These are phyloP conservation scores for Ustanciosporium gigantosporum DNA, from an alignment of 1,284 basidiomycete species.

Conservation along the genomic window DNA sequence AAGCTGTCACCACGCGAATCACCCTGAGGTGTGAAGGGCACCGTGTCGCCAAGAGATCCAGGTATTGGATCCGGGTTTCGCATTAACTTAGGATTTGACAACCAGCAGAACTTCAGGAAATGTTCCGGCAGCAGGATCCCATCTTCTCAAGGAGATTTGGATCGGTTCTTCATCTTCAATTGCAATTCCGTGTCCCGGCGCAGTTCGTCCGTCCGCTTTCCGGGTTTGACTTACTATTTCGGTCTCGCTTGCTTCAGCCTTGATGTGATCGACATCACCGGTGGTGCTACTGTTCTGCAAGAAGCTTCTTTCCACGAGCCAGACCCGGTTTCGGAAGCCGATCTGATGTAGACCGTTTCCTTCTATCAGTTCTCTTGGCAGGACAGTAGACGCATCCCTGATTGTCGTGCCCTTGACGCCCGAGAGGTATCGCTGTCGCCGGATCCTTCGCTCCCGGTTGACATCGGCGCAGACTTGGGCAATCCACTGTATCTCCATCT, in stretches of 20 bases:
- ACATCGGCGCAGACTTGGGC: constrained; percentile 31
- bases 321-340: constrained; percentile 56
- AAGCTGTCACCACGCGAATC: too few species aligned
- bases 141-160: constrained; percentile 28
- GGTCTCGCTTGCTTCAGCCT: neutral
- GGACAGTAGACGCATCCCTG: neutral
- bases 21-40: too few species aligned
- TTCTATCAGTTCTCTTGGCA: neutral
- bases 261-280: constrained; percentile 1
- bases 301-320: constrained; percentile 41
- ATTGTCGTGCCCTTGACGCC: neutral
- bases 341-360: constrained; percentile 43
- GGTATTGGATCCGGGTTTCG: too few species aligned
- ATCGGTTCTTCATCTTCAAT: constrained; percentile 11
- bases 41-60: too few species aligned
- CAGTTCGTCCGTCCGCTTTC: neutral
- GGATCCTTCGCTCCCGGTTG: constrained; percentile 22
- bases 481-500: constrained; percentile 30
- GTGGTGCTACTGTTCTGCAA: too few species aligned
- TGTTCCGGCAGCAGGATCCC: constrained; percentile 45
- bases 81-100: constrained; percentile 38
- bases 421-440: constrained; percentile 3
- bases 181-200: too few species aligned
- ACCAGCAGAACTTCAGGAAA: constrained; percentile 53
- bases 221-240: neutral